Evolutionary conservation across 495 filamentous ascomycete genomes (phyloP), one percentile per base, ranked within the genome.

Genomic region (Penicillium waksmanii): DNA sequence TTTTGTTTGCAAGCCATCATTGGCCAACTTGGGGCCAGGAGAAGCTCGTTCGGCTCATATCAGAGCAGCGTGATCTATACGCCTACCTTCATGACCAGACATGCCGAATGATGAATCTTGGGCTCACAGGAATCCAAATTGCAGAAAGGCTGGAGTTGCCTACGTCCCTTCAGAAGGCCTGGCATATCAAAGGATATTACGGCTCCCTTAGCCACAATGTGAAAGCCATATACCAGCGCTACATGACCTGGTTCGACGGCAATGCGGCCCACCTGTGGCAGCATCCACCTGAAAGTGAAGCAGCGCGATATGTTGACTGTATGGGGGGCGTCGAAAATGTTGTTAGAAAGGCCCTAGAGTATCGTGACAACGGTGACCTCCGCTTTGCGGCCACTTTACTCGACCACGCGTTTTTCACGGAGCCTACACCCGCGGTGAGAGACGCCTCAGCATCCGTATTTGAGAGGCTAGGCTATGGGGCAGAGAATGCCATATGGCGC

Each of bases 241-340:
- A 77, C 43, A 70, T 69, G 63, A 69, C 66, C 7, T 77, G 71
- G 74, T 77, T 70, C 51, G 70, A 77, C 55, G 71, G 73, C 0
- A 70, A 73, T 19, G 69, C 73, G 0, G 71, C 62, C 2, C 61
- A 77, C 56, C 57, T 75, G 3, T 77, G 74, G 74, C 61, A 73
- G 46, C 56, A 68, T 35, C 51, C 73, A 0, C 68, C 74, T 0
- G 53, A 49, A 1, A 69, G 67, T 19, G 62, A 57, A 21, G 73
- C 58, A 0, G 51, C 43, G 15, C 57, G 69, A 9, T 74, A 72
- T 54, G 64, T 75, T 27, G 57, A 5, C 60, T 65, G 66, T 27
- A 63, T 71, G 55, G 63, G 67, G 1, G 66, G 69, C 0, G 51
- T 59, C 0, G 60, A 72, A 11, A 35, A 44, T 11, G 49, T 65